phyloP scores from a whole-genome alignment of 176 grass and related monocot genomes.

The Neostapfia colusana region DNA sequence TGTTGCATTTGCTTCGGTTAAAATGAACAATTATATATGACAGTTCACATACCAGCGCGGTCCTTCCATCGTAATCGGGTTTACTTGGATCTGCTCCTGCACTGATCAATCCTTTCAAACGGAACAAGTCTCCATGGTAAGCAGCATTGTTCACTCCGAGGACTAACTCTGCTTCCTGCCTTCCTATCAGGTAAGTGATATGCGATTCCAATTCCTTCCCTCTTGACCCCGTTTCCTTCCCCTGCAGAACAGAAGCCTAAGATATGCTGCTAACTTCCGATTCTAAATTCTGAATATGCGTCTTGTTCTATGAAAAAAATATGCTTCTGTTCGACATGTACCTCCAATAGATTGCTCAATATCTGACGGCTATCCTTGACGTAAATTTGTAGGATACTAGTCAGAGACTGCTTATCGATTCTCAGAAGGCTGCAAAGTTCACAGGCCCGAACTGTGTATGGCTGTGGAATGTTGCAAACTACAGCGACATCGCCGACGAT shows the following conservation, averaged over 20 bases:
- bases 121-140: constrained; percentile 70
- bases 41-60: constrained; percentile 56
- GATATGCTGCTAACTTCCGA: neutral
- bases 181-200: constrained; percentile 75
- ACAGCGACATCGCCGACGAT: constrained; percentile 67
- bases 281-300: neutral
- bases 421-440: constrained; percentile 77
- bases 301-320: neutral
- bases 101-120: constrained; percentile 68
- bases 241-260: constrained; percentile 27
- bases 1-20: constrained; percentile 2
- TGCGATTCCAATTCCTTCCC: constrained; percentile 67
- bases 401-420: constrained; percentile 84
- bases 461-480: constrained; percentile 73
- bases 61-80: constrained; percentile 79
- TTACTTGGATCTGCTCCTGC: constrained; percentile 88
- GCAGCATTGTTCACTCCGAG: constrained; percentile 74
- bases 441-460: constrained; percentile 57
- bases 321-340: constrained; percentile 5
- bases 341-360: constrained; percentile 80
- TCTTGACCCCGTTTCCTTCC: constrained; percentile 45
- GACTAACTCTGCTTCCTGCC: constrained; percentile 77
- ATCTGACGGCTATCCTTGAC: constrained; percentile 74
- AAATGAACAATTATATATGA: neutral
- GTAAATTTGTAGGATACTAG: constrained; percentile 69